Evolutionary conservation across 1,139 yeast species (phyloP), one percentile per base, ranked within the genome.

Genomic region (Lodderomyces theae): DNA sequence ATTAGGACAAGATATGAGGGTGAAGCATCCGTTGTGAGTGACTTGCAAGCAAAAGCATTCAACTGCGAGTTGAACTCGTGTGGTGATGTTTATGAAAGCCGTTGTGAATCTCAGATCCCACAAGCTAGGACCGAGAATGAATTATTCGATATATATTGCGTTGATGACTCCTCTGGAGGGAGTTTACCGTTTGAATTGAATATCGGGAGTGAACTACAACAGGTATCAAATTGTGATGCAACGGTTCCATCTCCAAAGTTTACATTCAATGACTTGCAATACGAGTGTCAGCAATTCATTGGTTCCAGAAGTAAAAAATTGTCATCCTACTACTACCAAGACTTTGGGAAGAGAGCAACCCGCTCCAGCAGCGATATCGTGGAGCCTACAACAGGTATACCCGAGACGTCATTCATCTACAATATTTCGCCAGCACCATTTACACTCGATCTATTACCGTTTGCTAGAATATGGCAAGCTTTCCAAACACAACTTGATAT

Each of bases 81-180:
- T 5, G 51, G 68, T 2, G 81, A 79, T 50, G 47, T 71, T 2
- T 51, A 77, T 10, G 53, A 55, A 2, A 44, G 51, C 1, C 49
- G 54, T 33, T 52, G 68, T 10, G 49, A 47, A n/a, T 74, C 84
- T 0, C 56, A 56, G 29, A 47, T 77, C 11, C 53, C 53, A 3
- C 75, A 72, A 42, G 68, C 64, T 1, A 42, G 46, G 3, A 60
- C 63, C 22, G 46, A 48, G 2, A 71, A 74, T 38, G 74, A 77
- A 42, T 60, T 70, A 28, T 52, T 69, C 1, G 71, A 58, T 51
- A 53, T 57, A 36, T 63, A 51, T 40, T 56, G 49, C 42, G 56
- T 61, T 41, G 69, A 60, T 42, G 69, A 52, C 21, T 52, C 57
- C 13, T 48, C 37, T 25, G 61, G 61, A 42, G 42, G 50, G 36